Evolutionary conservation across 2,329 filamentous ascomycete genomes (phyloP).

Genomic region (Calonectria naviculata): DNA sequence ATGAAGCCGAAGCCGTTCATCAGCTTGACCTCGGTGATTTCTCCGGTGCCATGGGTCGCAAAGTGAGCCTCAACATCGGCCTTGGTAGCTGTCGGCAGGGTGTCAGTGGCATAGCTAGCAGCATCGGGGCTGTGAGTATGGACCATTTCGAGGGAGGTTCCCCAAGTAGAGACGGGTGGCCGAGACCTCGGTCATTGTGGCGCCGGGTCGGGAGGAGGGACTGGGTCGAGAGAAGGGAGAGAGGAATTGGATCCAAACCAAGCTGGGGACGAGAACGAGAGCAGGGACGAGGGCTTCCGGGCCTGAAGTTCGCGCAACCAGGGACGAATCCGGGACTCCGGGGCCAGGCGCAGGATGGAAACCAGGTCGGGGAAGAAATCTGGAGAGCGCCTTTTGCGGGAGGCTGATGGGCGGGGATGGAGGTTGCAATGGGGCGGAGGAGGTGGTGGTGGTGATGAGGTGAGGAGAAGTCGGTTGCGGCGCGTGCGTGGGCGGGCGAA

Average conservation of each 20-base stretch:
- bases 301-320: slow-evolving; percentile 13
- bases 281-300: slow-evolving; percentile 22
- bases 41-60: slow-evolving; percentile 92
- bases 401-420: slow-evolving; percentile 25
- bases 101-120: slow-evolving; percentile 56
- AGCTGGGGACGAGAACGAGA: not conserved
- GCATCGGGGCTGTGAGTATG: slow-evolving; percentile 44
- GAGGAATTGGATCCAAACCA: slow-evolving; percentile 29
- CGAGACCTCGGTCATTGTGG: slow-evolving; percentile 86
- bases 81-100: slow-evolving; percentile 82
- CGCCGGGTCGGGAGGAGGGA: slow-evolving; percentile 28
- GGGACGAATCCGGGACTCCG: slow-evolving; percentile 34
- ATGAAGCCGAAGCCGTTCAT: slow-evolving; percentile 99
- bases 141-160: slow-evolving; percentile 97
- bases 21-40: slow-evolving; percentile 98
- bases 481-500: slow-evolving; percentile 26
- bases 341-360: slow-evolving; percentile 37
- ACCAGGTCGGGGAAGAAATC: slow-evolving; percentile 32
- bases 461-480: slow-evolving; percentile 38
- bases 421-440: slow-evolving; percentile 18
- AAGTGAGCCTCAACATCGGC: slow-evolving; percentile 97
- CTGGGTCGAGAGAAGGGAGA: slow-evolving; percentile 23
- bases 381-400: slow-evolving; percentile 19
- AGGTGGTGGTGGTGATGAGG: slow-evolving; percentile 28
- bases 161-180: slow-evolving; percentile 96